phyloP scores from a whole-genome alignment of 495 filamentous ascomycete species.

The Rostrohypoxylon terebratum region DNA sequence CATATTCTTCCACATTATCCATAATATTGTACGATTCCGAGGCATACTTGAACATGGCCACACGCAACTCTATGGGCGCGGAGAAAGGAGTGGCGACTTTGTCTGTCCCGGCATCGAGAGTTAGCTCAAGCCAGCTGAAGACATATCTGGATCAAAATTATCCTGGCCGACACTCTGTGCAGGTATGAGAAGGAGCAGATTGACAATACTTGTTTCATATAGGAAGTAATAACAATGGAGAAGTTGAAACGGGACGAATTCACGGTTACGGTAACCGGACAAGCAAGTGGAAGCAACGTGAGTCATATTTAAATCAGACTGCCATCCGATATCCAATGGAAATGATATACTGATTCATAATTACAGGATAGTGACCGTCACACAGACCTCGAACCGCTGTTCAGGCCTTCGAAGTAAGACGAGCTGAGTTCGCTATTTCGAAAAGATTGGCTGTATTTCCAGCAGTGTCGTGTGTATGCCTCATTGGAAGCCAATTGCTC shows the following conservation, averaged over 20 bases:
- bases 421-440: background rate
- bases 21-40: background rate
- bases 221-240: conserved; percentile 2
- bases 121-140: conserved; percentile 4
- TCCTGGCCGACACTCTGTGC: conserved; percentile 16
- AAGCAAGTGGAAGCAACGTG: background rate
- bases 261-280: background rate
- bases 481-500: no score
- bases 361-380: background rate
- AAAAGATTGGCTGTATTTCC: background rate
- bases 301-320: background rate
- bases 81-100: background rate
- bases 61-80: background rate
- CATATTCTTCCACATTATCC: background rate
- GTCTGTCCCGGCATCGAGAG: conserved; percentile 7
- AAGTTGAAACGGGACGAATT: conserved; percentile 22
- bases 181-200: conserved; percentile 2
- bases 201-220: background rate
- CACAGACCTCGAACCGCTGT: background rate
- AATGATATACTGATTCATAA: background rate
- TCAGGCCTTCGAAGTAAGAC: background rate
- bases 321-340: background rate
- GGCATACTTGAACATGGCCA: background rate
- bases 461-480: background rate
- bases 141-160: conserved; percentile 9